Evolutionary conservation across 2,329 filamentous ascomycete genomes (phyloP).

Genomic region (Juglanconis juglandina): DNA sequence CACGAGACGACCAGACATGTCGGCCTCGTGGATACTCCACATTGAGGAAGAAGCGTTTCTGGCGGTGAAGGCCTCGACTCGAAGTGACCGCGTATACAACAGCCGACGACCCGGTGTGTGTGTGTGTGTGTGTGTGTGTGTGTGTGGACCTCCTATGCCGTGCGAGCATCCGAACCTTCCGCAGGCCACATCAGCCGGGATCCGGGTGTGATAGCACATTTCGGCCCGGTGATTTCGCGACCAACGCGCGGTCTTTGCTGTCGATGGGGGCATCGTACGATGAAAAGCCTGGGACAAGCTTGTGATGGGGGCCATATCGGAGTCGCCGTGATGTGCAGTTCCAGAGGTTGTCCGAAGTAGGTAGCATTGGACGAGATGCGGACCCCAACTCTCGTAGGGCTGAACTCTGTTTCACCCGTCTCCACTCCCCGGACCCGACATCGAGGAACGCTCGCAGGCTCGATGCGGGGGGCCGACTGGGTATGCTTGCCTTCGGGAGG

Average conservation of each 20-base stretch:
- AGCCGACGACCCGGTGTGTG: neutral
- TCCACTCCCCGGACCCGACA: conserved; percentile 16
- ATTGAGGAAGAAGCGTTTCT: neutral
- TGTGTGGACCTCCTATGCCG: no score
- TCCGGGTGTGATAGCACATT: neutral
- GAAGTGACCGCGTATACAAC: neutral
- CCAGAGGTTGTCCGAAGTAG: neutral
- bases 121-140: neutral
- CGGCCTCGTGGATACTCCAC: neutral
- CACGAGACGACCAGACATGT: neutral
- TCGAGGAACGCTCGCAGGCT: conserved; percentile 8
- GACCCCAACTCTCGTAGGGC: conserved; percentile 13
- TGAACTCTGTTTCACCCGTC: conserved; percentile 12
- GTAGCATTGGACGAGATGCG: conserved; percentile 6
- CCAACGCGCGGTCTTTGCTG: neutral
- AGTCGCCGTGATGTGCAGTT: conserved; percentile 13
- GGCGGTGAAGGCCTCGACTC: conserved; percentile 7
- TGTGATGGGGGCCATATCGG: conserved; percentile 11
- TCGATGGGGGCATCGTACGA: neutral
- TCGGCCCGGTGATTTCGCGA: no score
- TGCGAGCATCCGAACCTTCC: no score
- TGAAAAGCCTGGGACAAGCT: neutral
- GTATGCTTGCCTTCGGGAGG: neutral
- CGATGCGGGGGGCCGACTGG: neutral
- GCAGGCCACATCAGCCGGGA: no score